phyloP scores from a whole-genome alignment of 2,329 filamentous ascomycete genomes.

The Fusarium sp. region DNA sequence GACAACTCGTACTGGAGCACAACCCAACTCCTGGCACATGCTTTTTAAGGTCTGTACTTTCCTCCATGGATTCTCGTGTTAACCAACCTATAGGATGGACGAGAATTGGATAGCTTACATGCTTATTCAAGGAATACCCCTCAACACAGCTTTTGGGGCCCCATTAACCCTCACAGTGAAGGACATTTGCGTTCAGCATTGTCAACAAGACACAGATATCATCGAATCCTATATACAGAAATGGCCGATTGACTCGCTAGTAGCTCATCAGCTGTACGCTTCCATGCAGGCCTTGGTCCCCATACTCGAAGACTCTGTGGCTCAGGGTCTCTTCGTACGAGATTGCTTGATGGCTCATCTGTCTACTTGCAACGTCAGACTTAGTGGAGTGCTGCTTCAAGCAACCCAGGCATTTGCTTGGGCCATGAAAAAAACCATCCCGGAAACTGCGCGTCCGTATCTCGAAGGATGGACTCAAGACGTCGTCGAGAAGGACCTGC shows the following conservation, averaged over 20 bases:
- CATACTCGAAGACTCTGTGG: neutral
- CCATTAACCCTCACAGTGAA: neutral
- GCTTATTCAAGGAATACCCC: neutral
- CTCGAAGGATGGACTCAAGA: conserved; percentile 4
- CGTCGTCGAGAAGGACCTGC: neutral
- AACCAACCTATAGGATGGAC: neutral
- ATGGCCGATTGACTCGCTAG: neutral
- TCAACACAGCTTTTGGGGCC: neutral
- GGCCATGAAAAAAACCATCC: neutral
- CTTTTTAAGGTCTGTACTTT: neutral
- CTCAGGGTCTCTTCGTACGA: neutral
- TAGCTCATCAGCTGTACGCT: conserved; percentile 1
- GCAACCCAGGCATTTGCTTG: conserved; percentile 3
- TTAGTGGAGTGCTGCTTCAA: neutral
- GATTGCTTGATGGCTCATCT: neutral
- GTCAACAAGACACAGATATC: neutral
- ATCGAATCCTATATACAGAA: conserved; percentile 1
- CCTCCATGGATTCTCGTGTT: accelerated
- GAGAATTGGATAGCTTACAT: neutral
- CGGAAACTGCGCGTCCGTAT: conserved; percentile 1
- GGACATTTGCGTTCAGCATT: neutral
- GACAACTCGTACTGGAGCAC: neutral
- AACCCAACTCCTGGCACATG: conserved; percentile 1
- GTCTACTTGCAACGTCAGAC: neutral
- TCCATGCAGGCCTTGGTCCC: conserved; percentile 5